Percentiles rank a stretch among this genome's conserved stretches.
Conservation (phyloP, 169 alveolate genomes). For the Theileria sp. region DNA sequence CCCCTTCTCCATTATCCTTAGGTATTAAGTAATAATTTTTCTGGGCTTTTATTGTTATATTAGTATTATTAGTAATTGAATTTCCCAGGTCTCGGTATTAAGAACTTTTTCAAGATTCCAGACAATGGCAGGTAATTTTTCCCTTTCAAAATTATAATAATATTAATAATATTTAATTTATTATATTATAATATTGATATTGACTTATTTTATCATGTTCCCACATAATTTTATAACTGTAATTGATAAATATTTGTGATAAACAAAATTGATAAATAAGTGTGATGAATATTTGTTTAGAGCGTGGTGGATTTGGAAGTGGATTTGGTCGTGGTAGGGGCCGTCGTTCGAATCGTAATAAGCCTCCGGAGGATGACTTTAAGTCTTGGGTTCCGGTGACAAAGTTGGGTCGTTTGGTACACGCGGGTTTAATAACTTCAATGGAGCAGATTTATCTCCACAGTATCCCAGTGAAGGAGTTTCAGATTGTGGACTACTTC, state of each 20-base stretch:
- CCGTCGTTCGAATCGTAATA: constrained; percentile 46
- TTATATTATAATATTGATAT: no score
- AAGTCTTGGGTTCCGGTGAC: constrained; percentile 99
- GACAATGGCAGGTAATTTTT: neutral
- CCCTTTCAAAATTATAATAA: neutral
- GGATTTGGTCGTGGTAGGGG: constrained; percentile 66
- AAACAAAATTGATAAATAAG: neutral
- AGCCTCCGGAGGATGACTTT: constrained; percentile 87
- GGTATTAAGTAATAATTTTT: no score
- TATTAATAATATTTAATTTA: no score
- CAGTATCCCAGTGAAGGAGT: constrained; percentile 98
- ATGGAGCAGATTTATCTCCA: constrained; percentile 98
- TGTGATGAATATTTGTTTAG: constrained; percentile 16
- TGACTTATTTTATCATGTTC: no score
- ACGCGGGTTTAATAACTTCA: constrained; percentile 92
- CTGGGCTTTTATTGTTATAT: no score
- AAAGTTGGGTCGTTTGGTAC: constrained; percentile 98
- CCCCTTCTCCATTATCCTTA: neutral
- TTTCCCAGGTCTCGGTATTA: neutral
- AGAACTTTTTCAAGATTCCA: neutral
- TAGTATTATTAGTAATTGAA: no score
- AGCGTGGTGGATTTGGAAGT: constrained; percentile 61
- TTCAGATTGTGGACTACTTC: constrained; percentile 95
- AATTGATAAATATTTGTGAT: neutral
- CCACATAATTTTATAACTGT: no score